A percentile compares a stretch with the other conserved stretches of the same genome.
These are phyloP conservation scores for Cytospora paraplurivora DNA, from an alignment of 2,329 filamentous ascomycete genomes.

Conservation along the genomic window DNA sequence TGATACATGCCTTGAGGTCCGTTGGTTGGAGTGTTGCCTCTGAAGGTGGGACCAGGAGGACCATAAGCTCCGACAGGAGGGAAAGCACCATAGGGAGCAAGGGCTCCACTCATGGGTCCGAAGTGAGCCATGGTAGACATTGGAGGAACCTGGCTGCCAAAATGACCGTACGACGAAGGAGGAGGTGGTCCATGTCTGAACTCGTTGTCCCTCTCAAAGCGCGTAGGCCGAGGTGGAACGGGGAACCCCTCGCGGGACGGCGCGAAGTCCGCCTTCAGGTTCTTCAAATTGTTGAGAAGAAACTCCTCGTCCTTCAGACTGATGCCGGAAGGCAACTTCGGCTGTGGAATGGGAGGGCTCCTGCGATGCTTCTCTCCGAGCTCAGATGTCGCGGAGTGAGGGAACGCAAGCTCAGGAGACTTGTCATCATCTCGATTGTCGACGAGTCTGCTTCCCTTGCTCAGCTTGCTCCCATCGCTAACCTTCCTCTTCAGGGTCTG, in stretches of 20 bases:
- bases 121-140: conserved; percentile 1
- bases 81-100: conserved; percentile 16
- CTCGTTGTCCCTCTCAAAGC: conserved; percentile 13
- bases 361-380: background rate
- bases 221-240: background rate
- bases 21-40: background rate
- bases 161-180: conserved; percentile 10
- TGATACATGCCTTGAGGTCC: conserved; percentile 3
- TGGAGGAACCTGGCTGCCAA: background rate
- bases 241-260: background rate
- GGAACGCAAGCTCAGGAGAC: conserved; percentile 9
- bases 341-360: conserved; percentile 2
- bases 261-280: conserved; percentile 1
- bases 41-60: background rate
- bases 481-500: conserved; percentile 25
- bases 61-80: conserved; percentile 13
- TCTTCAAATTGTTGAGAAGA: conserved; percentile 25
- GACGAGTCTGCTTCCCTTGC: background rate
- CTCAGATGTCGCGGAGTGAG: conserved; percentile 24
- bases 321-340: conserved; percentile 16
- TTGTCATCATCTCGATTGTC: conserved; percentile 8
- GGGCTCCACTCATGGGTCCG: conserved; percentile 2
- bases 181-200: conserved; percentile 4
- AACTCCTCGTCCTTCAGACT: conserved; percentile 25
- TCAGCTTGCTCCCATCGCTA: conserved; percentile 14